Conservation (phyloP, 1,284 basidiomycete genomes). For the Fomes fomentarius region DNA sequence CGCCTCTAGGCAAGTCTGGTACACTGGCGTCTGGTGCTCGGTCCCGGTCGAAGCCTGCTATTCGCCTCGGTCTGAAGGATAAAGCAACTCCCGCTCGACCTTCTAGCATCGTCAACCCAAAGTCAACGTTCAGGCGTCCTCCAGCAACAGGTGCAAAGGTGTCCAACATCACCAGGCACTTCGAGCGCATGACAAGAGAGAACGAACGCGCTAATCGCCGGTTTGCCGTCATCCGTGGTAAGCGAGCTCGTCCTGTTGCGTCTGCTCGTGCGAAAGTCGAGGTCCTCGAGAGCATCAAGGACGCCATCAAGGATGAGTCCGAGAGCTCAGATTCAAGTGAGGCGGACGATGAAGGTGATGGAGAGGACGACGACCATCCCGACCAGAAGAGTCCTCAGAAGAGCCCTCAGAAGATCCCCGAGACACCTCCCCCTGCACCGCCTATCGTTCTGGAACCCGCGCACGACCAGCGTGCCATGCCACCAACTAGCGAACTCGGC, state of each 20-base stretch:
- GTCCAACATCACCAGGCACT: conserved; percentile 76
- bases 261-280: conserved; percentile 90
- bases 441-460: conserved; percentile 33
- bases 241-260: conserved; percentile 91
- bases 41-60: conserved; percentile 44
- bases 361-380: conserved; percentile 55
- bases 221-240: conserved; percentile 83
- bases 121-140: conserved; percentile 57
- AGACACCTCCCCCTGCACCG: conserved; percentile 1
- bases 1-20: conserved; percentile 10
- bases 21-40: conserved; percentile 30
- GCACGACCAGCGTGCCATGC: background rate
- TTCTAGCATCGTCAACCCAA: conserved; percentile 42
- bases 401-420: conserved; percentile 8
- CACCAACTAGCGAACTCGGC: background rate
- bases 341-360: conserved; percentile 86
- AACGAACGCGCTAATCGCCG: conserved; percentile 68
- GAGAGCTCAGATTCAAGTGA: conserved; percentile 82
- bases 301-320: conserved; percentile 89
- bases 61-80: conserved; percentile 47
- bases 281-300: conserved; percentile 89
- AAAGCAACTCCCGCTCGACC: conserved; percentile 49
- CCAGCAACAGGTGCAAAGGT: conserved; percentile 62
- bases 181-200: conserved; percentile 72
- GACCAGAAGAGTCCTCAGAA: conserved; percentile 16